phyloP scores from a whole-genome alignment of 2,329 filamentous ascomycete species.

The Aspergillus sp. region DNA sequence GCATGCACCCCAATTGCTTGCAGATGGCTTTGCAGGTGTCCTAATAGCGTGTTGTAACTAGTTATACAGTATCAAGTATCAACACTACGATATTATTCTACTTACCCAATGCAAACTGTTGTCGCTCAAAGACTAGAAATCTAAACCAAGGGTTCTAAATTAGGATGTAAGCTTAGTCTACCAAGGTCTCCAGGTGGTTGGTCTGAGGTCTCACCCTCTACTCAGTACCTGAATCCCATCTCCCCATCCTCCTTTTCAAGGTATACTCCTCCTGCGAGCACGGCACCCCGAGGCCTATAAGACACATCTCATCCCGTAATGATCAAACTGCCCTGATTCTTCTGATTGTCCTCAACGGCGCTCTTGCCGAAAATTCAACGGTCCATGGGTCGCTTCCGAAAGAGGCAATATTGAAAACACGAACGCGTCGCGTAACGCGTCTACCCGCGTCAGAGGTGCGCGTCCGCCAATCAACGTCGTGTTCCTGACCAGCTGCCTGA shows the following conservation, averaged over 20 bases:
- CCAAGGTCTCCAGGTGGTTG: not conserved
- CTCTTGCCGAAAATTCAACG: not conserved
- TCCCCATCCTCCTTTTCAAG: not conserved
- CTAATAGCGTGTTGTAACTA: too few species aligned
- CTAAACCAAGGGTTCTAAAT: too few species aligned
- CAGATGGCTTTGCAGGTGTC: not conserved
- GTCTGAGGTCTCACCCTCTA: not conserved
- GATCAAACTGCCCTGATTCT: not conserved
- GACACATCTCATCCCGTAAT: not conserved
- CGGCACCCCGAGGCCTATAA: not conserved
- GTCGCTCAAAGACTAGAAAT: too few species aligned
- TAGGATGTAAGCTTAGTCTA: too few species aligned
- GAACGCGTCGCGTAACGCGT: constrained; percentile 6
- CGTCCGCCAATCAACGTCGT: not conserved
- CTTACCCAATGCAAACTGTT: too few species aligned
- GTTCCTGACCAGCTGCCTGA: not conserved
- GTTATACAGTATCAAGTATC: too few species aligned
- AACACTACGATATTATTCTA: too few species aligned
- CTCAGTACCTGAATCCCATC: not conserved
- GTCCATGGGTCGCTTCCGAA: not conserved
- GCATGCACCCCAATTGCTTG: constrained; percentile 14
- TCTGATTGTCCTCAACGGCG: not conserved
- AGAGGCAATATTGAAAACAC: constrained; percentile 3
- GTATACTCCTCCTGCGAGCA: not conserved
- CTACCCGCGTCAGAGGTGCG: not conserved